Evolutionary conservation across 2,329 filamentous ascomycete species (phyloP), one percentile per base, ranked within the genome.

Genomic region (Exophiala aquamarina): DNA sequence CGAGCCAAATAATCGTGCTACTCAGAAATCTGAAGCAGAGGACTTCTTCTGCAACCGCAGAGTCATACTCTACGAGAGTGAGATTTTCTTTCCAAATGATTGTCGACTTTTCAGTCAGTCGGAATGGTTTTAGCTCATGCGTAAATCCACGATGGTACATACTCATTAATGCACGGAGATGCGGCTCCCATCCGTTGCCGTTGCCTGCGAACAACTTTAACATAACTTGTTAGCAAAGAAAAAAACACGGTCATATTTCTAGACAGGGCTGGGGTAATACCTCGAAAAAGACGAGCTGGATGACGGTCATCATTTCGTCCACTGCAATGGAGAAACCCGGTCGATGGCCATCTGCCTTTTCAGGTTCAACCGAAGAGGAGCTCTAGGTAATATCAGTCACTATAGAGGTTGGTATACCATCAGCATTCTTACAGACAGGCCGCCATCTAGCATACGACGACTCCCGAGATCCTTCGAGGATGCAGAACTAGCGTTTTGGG

Each of bases 1-100:
- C 41, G 9, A 44, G 32, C 41, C 41, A 44, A 3, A 36, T 15
- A 13, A 44, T 36, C 9, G 41, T 36, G 32, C 41, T 17, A 4
- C 31, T 35, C 18, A 44, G n/a, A 21, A 44, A 44, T 28, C 32
- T 35, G 20, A 44, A 44, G 19, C 32, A 9, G 5, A 36, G 5
- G 17, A 44, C 32, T 21, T 44, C 14, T 20, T 44, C 41, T 44
- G 41, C 29, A 6, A 44, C 35, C 4, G 20, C 4, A 8, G 35
- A 19, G n/a, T 37, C 35, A 26, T 26, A 6, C 10, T 37, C 15
- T 21, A 6, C 11, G 6, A 37, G 35, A 18, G 35, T 9, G 10
- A 37, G 35, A 37, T 37, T 17, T 18, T 37, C 15, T 13, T 37
- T 9, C 19, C 18, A 17, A 21, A 37, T 37, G 4, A 13, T 37